Percentiles rank a stretch among this genome's conserved stretches.
These are phyloP conservation scores for Cornus kousa DNA, from an alignment of 148 eudicot species.

Conservation along the genomic window DNA sequence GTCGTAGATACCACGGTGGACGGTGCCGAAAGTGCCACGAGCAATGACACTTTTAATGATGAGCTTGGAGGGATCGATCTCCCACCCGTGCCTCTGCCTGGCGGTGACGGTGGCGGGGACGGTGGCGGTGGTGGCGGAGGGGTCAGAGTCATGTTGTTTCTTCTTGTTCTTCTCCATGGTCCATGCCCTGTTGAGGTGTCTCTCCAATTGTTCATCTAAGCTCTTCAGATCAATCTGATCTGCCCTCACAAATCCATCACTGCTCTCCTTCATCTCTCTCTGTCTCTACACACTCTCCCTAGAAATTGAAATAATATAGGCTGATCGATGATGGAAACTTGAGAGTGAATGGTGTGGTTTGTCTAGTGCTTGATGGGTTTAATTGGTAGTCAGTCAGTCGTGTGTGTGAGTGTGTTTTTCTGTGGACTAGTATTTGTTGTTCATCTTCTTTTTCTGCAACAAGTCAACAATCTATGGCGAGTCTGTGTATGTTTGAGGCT, in stretches of 20 bases:
- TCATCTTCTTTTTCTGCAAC: not conserved
- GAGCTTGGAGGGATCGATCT: slow-evolving; percentile 81
- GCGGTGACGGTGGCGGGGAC: not conserved
- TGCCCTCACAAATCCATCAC: slow-evolving; percentile 79
- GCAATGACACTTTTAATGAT: slow-evolving; percentile 76
- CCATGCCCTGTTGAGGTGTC: slow-evolving; percentile 67
- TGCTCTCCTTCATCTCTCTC: slow-evolving; percentile 42
- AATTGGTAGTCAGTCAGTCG: not conserved
- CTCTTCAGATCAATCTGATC: slow-evolving; percentile 87
- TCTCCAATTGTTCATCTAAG: slow-evolving; percentile 79
- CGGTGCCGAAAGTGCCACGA: slow-evolving; percentile 93
- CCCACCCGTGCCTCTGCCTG: slow-evolving; percentile 65
- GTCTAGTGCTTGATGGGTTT: not conserved
- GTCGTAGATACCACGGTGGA: slow-evolving; percentile 86
- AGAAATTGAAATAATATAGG: no score
- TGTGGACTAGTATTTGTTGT: not conserved
- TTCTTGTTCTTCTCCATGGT: slow-evolving; percentile 59
- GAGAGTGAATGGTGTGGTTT: not conserved
- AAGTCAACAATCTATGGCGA: not conserved
- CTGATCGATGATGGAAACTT: not conserved
- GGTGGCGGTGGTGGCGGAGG: slow-evolving; percentile 9
- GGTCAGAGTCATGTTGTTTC: slow-evolving; percentile 2
- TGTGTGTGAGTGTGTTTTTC: no score
- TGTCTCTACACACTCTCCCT: not conserved
- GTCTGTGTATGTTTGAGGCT: not conserved